Evolutionary conservation across 208 protist genomes (phyloP), one percentile per base, ranked within the genome.

Genomic region (Borovskyia barvae): DNA sequence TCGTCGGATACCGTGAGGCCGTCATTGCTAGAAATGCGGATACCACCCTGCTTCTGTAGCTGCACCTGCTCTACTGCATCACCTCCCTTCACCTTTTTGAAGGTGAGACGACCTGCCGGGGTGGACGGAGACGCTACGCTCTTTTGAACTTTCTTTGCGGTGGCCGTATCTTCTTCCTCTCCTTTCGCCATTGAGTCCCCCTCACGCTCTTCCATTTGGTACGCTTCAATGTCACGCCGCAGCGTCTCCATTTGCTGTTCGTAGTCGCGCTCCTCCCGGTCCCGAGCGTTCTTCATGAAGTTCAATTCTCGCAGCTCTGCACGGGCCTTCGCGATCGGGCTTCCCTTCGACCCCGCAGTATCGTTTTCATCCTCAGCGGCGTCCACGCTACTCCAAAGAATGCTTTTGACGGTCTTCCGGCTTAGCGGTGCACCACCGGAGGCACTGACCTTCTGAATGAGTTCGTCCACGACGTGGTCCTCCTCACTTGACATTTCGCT

Each of bases 281-380:
- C 76, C 2, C 56, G 80, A 2, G 91, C 84, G 8, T 72, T 64
- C 60, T 91, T 87, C 88, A 94, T 96, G 66, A 96, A 94, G 55
- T 87, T 82, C 86, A 93, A 93, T 26, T 61, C 71, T 3, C 72
- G 74, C 42, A 93, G 55, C 59, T 90, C 85, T 28, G 69, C 43
- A 5, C 82, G 80, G 11, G 87, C 86, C 56, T 85, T 89, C 24
- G 82, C 69, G 30, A 80, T 81, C 1, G 81, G 77, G 25, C 61
- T 82, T 32, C 28, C 26, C 42, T 17, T 72, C 28, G 15, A 45
- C 43, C n/a, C 33, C 19, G 29, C 24, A 32, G 35, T 46, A 33
- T 6, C 42, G 20, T 24, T 36, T 3, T 59, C 65, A 20, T 57
- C 63, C 17, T 48, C 61, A 0, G 32, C 57, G 17, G 37, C 46